Conservation (phyloP, 805 yeast genomes). For the Zygosaccharomyces rouxii region DNA sequence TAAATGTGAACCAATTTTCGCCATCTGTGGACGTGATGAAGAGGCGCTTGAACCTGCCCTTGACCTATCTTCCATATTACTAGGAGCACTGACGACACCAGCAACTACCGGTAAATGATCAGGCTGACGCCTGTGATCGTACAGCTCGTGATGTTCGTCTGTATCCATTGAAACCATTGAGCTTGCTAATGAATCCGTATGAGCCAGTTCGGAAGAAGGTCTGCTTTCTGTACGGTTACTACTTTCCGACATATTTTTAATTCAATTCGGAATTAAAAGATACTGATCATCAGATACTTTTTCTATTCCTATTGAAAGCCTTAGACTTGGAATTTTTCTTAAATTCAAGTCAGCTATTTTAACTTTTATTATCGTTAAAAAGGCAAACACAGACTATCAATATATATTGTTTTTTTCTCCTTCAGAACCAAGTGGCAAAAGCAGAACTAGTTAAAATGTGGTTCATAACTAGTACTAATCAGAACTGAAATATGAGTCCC, state of each 20-base stretch:
- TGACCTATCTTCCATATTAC: constrained; percentile 19
- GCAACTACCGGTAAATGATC: constrained; percentile 35
- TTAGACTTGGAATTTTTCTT: background rate
- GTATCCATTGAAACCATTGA: constrained; percentile 39
- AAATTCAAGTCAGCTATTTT: background rate
- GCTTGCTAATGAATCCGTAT: constrained; percentile 24
- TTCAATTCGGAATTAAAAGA: background rate
- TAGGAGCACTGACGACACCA: constrained; percentile 5
- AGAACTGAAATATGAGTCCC: background rate
- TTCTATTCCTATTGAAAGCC: background rate
- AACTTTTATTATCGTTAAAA: background rate
- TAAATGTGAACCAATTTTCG: constrained; percentile 12
- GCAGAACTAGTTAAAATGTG: background rate
- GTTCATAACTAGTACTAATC: constrained; percentile 3
- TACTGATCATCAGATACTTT: background rate
- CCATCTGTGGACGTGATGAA: constrained; percentile 7
- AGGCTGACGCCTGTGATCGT: constrained; percentile 48
- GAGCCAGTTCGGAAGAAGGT: constrained; percentile 17
- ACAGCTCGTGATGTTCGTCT: constrained; percentile 37
- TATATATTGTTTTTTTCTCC: background rate
- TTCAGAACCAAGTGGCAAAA: constrained; percentile 2
- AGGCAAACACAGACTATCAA: background rate
- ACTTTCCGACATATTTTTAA: constrained; percentile 9
- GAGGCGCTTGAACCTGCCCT: constrained; percentile 20
- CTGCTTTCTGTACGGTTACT: constrained; percentile 7